Base-by-base conservation (phyloP, 2,329 filamentous ascomycete genomes). In the Acarospora socialis region DNA sequence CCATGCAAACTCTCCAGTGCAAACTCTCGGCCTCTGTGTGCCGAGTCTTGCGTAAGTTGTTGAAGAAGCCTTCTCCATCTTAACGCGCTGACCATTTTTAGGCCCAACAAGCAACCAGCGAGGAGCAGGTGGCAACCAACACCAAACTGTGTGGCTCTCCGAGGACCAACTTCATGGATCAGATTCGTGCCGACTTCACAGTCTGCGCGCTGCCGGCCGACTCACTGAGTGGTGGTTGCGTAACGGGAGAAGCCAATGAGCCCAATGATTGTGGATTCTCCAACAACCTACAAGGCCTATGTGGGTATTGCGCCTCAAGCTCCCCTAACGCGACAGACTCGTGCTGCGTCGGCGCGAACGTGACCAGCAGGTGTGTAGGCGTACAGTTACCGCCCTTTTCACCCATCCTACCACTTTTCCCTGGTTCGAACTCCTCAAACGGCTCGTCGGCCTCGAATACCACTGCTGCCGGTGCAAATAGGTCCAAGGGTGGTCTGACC, bases 251-350 rank as follows among this genome's bases (percentile, higher is more conserved):
- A 32, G 57, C 67, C 23, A 98, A 98, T 48, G 84, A 98, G 59
- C 73, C 77, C 2, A 57, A 75, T 5, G 82, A 95, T 51, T 98
- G 90, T 55, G 90, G 90, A 28, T 98, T 78, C 52, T 70, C 68
- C 23, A 68, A 72, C 41, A 79, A 78, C 46, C 53, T 75, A 5
- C 57, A 66, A 33, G 84, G 86, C 3, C 65, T 98, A 21, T 98
- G 90, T 60, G 73, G 77, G 4, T 94, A 90, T 55, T 98, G 90
- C 55, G 68, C 71, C 24, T 66, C 74, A 5, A 87, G 81, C 46
- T 84, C 86, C 17, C 72, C 77, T 40, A 95, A 95, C 56, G 79
- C 83, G 7, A 95, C 87, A 30, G 87, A 95, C 53, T 92, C 86
- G 3, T 98, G 90, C 62, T 98, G 90, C 55, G 77, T 84, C 48